Conservation (phyloP, 352 stramenopile species). For the Pythium scleroteichum region DNA sequence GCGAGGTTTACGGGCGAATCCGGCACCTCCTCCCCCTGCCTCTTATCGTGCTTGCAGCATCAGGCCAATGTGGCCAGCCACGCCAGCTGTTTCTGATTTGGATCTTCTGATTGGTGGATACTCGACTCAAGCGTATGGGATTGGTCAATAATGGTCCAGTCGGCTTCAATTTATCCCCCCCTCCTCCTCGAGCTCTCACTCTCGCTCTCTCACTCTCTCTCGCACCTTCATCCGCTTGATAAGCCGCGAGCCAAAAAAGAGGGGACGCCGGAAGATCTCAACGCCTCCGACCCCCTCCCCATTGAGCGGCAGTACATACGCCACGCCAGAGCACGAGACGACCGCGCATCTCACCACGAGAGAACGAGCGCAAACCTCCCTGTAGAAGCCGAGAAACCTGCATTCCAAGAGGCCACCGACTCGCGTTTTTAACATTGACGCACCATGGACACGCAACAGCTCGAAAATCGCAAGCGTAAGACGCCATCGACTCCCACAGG, state of each 20-base stretch:
- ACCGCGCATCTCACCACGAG: slow-evolving; percentile 3
- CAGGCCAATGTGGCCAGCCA: slow-evolving; percentile 13
- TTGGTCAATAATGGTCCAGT: slow-evolving; percentile 19
- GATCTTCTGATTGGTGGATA: slow-evolving; percentile 13
- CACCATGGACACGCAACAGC: slow-evolving; percentile 24
- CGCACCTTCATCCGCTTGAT: slow-evolving; percentile 1
- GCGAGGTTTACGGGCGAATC: too few relatives aligned
- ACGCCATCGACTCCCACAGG: slow-evolving; percentile 50
- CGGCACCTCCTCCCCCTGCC: not conserved
- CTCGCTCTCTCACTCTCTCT: slow-evolving; percentile 23
- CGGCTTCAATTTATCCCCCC: slow-evolving; percentile 24
- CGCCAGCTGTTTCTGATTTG: slow-evolving; percentile 5
- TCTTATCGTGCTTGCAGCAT: slow-evolving; percentile 10
- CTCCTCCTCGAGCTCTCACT: slow-evolving; percentile 23
- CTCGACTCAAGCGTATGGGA: not conserved
- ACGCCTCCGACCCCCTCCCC: too few relatives aligned
- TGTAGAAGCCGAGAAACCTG: slow-evolving; percentile 8
- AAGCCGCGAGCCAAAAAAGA: slow-evolving; percentile 12
- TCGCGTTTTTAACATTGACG: not conserved
- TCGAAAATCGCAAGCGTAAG: slow-evolving; percentile 73
- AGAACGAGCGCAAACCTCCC: slow-evolving; percentile 3
- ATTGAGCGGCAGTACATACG: not conserved
- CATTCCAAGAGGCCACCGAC: not conserved
- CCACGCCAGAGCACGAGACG: not conserved
- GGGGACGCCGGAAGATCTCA: not conserved